Base-by-base conservation (phyloP, 2,329 filamentous ascomycete genomes). In the Xylaria sp. region DNA sequence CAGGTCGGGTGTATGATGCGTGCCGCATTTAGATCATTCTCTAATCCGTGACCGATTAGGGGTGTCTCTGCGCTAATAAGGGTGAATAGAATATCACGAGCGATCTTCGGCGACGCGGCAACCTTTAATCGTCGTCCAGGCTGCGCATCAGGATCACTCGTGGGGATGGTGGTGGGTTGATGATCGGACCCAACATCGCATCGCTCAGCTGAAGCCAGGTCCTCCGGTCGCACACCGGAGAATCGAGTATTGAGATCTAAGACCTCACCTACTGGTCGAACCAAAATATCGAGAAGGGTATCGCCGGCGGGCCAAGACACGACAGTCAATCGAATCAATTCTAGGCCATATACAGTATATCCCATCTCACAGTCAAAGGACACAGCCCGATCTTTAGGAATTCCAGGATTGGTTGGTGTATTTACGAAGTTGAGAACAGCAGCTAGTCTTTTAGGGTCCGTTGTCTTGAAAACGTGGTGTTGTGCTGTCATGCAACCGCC, bases 291-390 rank as follows among this genome's bases (percentile, higher is more conserved):
- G 5, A 98, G 82, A 0, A 99, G 80, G 61, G 87, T 86, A 61
- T 90, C 87, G 23, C 93, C 92, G 9, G 86, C 83, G 0, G 95
- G 95, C 94, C 96, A 99, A 10, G 91, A 89, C 3, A 95, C 91
- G 5, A 93, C 94, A 0, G 96, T 98, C 3, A 99, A 81, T 9
- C 96, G 93, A 65, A 98, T 90, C 20, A 99, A 86, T 79, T 99
- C 96, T 72, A 98, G 83, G 0, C 97, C 96, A 59, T 91, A 81
- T 0, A 93, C 92, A 0, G 97, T 99, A 77, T 97, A 98, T 4
- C 93, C 93, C 96, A 99, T 99, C 78, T 99, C 96, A 76, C 96
- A 98, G 79, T 99, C 96, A 75, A 99, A 95, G 71, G 90, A 92
- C 11, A 98, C 89, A 2, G 92, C 93, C 42, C 87, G 87, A 61